Percentiles rank a stretch among this genome's conserved stretches.
phyloP scores from a whole-genome alignment of 108 stramenopile genomes.

The Fragilariopsis cylindrus region DNA sequence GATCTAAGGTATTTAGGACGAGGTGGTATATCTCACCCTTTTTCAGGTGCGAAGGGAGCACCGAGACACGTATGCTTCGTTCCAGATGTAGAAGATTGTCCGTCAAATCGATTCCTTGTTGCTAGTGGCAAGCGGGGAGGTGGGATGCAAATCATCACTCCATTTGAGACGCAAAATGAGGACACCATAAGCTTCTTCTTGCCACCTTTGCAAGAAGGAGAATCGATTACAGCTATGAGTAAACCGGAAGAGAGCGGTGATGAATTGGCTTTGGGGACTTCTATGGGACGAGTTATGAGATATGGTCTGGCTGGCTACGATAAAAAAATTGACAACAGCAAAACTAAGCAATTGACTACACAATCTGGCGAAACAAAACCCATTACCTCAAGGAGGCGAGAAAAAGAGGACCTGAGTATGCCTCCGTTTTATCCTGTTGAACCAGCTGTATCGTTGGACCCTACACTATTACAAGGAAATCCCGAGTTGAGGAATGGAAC shows the following conservation, averaged over 20 bases:
- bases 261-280: conserved; percentile 63
- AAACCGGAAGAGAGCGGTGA: conserved; percentile 31
- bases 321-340: not conserved
- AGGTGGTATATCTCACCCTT: conserved; percentile 73
- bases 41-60: conserved; percentile 52
- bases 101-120: conserved; percentile 55
- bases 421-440: conserved; percentile 47
- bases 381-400: not conserved
- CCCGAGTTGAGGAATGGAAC: conserved; percentile 21
- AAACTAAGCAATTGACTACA: not conserved
- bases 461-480: conserved; percentile 37
- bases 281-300: conserved; percentile 54
- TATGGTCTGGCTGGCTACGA: conserved; percentile 59
- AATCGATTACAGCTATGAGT: conserved; percentile 66
- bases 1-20: conserved; percentile 79
- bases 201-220: conserved; percentile 54
- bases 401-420: conserved; percentile 48
- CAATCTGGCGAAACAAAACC: not conserved
- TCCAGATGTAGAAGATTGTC: conserved; percentile 36
- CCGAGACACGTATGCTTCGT: conserved; percentile 70
- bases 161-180: conserved; percentile 49
- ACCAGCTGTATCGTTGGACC: conserved; percentile 67
- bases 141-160: conserved; percentile 72
- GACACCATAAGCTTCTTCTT: conserved; percentile 53
- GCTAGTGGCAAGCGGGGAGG: conserved; percentile 75